phyloP scores from a whole-genome alignment of 495 filamentous ascomycete species.

The Penicillium antarcticum region DNA sequence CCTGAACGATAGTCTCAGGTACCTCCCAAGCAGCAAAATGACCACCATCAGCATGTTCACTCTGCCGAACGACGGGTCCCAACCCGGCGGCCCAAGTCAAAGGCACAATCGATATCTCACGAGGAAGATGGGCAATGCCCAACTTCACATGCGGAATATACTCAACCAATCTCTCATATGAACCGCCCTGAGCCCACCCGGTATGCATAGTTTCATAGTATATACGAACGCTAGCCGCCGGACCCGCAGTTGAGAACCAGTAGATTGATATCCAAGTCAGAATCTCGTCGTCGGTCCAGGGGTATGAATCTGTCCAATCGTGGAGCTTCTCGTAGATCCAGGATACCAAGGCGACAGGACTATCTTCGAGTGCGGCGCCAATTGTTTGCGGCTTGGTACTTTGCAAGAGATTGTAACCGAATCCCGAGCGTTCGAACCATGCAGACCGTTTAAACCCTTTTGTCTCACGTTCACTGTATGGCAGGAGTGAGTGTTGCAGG shows the following conservation, averaged over 20 bases:
- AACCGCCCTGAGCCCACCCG: constrained; percentile 1
- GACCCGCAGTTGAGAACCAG: constrained; percentile 54
- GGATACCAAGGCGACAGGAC: constrained; percentile 57
- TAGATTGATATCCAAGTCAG: constrained; percentile 66
- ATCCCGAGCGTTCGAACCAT: constrained; percentile 52
- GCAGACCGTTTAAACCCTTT: constrained; percentile 42
- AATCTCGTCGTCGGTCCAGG: constrained; percentile 66
- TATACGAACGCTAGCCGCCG: constrained; percentile 52
- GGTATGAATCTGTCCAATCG: constrained; percentile 63
- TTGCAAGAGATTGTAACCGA: constrained; percentile 54
- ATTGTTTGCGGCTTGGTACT: constrained; percentile 63
- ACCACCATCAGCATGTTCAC: constrained; percentile 50
- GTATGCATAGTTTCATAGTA: constrained; percentile 55
- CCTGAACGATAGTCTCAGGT: constrained; percentile 50
- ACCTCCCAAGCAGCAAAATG: constrained; percentile 63
- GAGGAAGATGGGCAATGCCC: constrained; percentile 50
- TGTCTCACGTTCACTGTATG: constrained; percentile 30
- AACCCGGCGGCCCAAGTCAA: constrained; percentile 45
- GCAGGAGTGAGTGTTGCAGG: constrained; percentile 19
- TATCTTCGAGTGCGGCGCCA: constrained; percentile 53
- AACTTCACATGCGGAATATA: constrained; percentile 44
- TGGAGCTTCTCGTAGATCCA: constrained; percentile 73
- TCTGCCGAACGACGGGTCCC: constrained; percentile 54
- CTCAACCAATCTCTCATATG: constrained; percentile 9
- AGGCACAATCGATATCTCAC: constrained; percentile 51